Percentiles rank a stretch among this genome's conserved stretches.
Conservation (phyloP, 192 early-diverging fungal genomes). For the Podila minutissima region DNA sequence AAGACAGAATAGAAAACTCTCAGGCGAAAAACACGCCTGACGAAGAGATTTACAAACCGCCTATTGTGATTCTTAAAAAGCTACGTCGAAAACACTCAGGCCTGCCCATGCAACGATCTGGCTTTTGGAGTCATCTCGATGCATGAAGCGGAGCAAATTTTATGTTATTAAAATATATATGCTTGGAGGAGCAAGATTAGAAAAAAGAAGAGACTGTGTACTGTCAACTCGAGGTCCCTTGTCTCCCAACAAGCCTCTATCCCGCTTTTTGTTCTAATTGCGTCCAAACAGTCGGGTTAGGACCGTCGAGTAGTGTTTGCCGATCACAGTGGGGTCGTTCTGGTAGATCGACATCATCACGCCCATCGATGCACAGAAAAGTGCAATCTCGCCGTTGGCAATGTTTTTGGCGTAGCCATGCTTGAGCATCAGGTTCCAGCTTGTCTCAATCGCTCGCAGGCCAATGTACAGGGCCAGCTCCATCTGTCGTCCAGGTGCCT, state of each 20-base stretch:
- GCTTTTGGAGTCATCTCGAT: too few species aligned
- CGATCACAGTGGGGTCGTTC: constrained; percentile 71
- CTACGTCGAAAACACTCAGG: too few species aligned
- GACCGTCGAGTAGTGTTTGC: constrained; percentile 72
- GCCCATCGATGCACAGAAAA: constrained; percentile 75
- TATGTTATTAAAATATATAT: too few species aligned
- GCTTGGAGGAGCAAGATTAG: too few species aligned
- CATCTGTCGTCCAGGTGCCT: neutral
- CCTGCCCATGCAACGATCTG: too few species aligned
- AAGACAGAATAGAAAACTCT: too few species aligned
- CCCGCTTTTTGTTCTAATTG: constrained; percentile 54
- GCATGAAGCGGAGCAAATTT: too few species aligned
- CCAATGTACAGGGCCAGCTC: constrained; percentile 1
- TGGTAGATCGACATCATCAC: constrained; percentile 82
- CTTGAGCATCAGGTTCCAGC: constrained; percentile 43
- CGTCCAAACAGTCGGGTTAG: constrained; percentile 78
- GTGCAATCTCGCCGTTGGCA: constrained; percentile 69
- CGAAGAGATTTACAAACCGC: too few species aligned
- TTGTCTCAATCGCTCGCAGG: neutral
- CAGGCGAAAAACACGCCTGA: too few species aligned
- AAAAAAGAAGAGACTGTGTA: too few species aligned
- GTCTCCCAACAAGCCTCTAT: neutral
- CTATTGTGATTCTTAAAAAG: too few species aligned
- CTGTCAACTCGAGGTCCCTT: too few species aligned
- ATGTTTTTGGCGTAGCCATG: constrained; percentile 63